These are phyloP conservation scores for Rachicladosporium sp. DNA, from an alignment of 2,329 filamentous ascomycete species.

Conservation along the genomic window DNA sequence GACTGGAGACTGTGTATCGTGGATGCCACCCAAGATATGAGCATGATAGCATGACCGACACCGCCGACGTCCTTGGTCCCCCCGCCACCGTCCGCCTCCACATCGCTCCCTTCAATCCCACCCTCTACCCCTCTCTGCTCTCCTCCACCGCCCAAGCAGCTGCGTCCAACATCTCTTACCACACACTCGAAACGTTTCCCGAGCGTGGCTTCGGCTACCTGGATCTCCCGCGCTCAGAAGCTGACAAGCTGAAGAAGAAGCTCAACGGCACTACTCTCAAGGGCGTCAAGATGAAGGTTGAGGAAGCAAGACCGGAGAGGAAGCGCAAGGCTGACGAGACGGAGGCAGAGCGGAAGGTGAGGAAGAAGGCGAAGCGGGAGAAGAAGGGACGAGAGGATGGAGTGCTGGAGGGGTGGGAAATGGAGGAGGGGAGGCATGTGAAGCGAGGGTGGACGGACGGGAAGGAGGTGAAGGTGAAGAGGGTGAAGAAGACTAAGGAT, in stretches of 20 bases:
- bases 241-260: slow-evolving; percentile 84
- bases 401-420: slow-evolving; percentile 54
- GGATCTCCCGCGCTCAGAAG: slow-evolving; percentile 67
- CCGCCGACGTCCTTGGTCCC: no score
- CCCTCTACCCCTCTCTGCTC: slow-evolving; percentile 60
- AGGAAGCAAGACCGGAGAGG: slow-evolving; percentile 61
- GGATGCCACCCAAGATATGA: no score
- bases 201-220: slow-evolving; percentile 85
- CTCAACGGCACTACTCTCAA: slow-evolving; percentile 76
- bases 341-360: slow-evolving; percentile 29
- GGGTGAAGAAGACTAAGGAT: slow-evolving; percentile 19
- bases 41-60: no score
- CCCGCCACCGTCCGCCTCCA: slow-evolving; percentile 49
- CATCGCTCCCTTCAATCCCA: slow-evolving; percentile 72
- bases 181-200: slow-evolving; percentile 73
- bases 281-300: slow-evolving; percentile 72
- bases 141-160: slow-evolving; percentile 52
- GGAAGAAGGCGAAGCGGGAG: slow-evolving; percentile 42
- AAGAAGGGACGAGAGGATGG: slow-evolving; percentile 37
- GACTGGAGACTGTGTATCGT: no score
- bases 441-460: slow-evolving; percentile 78
- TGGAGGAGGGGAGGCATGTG: slow-evolving; percentile 63
- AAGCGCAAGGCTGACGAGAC: slow-evolving; percentile 24
- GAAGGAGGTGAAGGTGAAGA: slow-evolving; percentile 20
- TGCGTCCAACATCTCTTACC: slow-evolving; percentile 77